Percentiles rank a stretch among this genome's conserved stretches.
Evolutionary conservation across 1,139 yeast species (phyloP).

Genomic region (Blastobotrys apis): DNA sequence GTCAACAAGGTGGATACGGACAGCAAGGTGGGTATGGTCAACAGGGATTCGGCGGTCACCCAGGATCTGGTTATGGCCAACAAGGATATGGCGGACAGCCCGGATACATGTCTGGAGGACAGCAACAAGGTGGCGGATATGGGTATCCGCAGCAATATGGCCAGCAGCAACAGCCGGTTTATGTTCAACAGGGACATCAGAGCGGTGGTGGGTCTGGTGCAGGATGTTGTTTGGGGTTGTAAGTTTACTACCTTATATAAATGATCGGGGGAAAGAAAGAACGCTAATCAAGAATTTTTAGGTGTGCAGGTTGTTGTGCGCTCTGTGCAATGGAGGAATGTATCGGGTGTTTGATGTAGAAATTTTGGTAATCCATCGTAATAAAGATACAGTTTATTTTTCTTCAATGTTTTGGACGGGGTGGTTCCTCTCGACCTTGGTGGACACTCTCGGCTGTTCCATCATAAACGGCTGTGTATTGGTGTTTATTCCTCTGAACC

Average conservation of each 20-base stretch:
- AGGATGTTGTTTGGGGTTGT: slow-evolving; percentile 27
- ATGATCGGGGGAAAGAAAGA: too few relatives aligned
- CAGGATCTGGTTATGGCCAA: slow-evolving; percentile 18
- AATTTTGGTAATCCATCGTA: too few relatives aligned
- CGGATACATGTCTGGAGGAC: slow-evolving; percentile 6
- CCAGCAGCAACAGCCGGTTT: slow-evolving; percentile 17
- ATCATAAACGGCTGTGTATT: too few relatives aligned
- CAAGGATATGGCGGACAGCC: slow-evolving; percentile 19
- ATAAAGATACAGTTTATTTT: too few relatives aligned
- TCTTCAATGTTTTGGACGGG: too few relatives aligned
- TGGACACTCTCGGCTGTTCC: too few relatives aligned
- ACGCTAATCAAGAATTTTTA: too few relatives aligned
- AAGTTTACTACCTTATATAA: too few relatives aligned
- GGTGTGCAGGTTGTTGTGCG: slow-evolving; percentile 24
- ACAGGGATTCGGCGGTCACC: slow-evolving; percentile 21
- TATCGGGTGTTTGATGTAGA: slow-evolving; percentile 13
- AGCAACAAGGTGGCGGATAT: slow-evolving; percentile 25
- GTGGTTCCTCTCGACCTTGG: too few relatives aligned
- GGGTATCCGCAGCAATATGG: slow-evolving; percentile 21
- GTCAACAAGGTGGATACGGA: slow-evolving; percentile 3
- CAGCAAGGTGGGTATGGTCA: slow-evolving; percentile 15
- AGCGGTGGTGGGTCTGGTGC: slow-evolving; percentile 22
- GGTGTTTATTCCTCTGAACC: too few relatives aligned
- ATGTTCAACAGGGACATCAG: slow-evolving; percentile 27
- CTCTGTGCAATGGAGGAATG: slow-evolving; percentile 29